These are phyloP conservation scores for Geosmithia putterillii DNA, from an alignment of 2,329 filamentous ascomycete genomes.

Conservation along the genomic window DNA sequence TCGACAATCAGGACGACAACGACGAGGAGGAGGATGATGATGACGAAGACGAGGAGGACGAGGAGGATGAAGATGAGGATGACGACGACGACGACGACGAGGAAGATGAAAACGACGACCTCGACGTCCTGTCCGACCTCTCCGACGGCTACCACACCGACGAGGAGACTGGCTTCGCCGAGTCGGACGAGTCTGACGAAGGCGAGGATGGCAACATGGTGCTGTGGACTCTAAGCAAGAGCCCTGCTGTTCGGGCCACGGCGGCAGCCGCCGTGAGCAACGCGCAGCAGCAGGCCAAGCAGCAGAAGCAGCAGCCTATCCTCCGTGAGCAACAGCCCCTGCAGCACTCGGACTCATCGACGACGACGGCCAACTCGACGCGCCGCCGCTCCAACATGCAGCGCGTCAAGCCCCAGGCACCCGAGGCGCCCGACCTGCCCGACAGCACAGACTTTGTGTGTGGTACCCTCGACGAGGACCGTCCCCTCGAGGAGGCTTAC, in stretches of 20 bases:
- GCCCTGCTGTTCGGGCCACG: slow-evolving; percentile 21
- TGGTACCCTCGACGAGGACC: slow-evolving; percentile 90
- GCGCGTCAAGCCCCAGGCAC: slow-evolving; percentile 13
- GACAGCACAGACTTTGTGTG: slow-evolving; percentile 99
- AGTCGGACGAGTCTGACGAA: slow-evolving; percentile 51
- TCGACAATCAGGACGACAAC: slow-evolving; percentile 34
- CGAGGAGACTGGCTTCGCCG: slow-evolving; percentile 55
- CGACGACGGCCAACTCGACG: slow-evolving; percentile 20
- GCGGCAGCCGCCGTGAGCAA: no score
- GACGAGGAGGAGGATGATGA: slow-evolving; percentile 36
- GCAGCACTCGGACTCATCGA: slow-evolving; percentile 48
- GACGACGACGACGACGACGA: slow-evolving; percentile 39
- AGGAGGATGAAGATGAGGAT: slow-evolving; percentile 39
- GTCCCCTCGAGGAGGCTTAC: slow-evolving; percentile 88
- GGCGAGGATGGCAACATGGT: slow-evolving; percentile 53
- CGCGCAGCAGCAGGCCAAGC: slow-evolving; percentile 11
- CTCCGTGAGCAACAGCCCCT: neutral
- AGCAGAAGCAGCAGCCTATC: slow-evolving; percentile 24
- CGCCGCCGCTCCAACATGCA: slow-evolving; percentile 16
- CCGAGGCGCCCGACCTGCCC: slow-evolving; percentile 67
- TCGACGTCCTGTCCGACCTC: slow-evolving; percentile 37
- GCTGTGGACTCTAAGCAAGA: slow-evolving; percentile 39
- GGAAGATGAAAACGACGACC: slow-evolving; percentile 37
- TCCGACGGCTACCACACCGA: slow-evolving; percentile 66
- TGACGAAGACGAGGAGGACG: slow-evolving; percentile 36